A percentile compares a stretch with the other conserved stretches of the same genome.
These are phyloP conservation scores for Trichoderma asperellum DNA, from an alignment of 2,329 filamentous ascomycete genomes.

Conservation along the genomic window DNA sequence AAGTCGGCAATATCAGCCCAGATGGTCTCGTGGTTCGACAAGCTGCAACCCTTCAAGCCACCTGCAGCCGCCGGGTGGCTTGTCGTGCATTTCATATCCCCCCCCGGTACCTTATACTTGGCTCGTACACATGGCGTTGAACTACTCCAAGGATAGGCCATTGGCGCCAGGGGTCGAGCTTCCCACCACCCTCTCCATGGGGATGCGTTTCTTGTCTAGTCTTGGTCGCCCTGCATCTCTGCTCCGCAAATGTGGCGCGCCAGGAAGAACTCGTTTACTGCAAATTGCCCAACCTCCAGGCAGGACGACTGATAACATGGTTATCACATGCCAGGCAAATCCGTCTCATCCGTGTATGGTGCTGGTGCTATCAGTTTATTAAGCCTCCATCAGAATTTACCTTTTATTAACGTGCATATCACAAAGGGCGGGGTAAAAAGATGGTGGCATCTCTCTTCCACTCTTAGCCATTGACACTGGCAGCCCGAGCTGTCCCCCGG, in stretches of 20 bases:
- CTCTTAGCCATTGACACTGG: not conserved
- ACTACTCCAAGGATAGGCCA: conserved; percentile 9
- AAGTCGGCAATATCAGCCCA: conserved; percentile 26
- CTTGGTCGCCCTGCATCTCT: conserved; percentile 25
- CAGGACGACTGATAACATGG: conserved; percentile 13
- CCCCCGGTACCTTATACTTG: conserved; percentile 6
- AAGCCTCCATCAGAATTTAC: conserved; percentile 5
- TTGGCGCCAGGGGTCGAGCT: conserved; percentile 23
- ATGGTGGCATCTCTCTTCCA: not conserved
- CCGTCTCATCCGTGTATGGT: conserved; percentile 12
- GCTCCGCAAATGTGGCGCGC: conserved; percentile 26
- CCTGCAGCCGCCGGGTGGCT: conserved; percentile 21
- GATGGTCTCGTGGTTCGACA: conserved; percentile 26
- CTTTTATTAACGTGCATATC: conserved; percentile 26
- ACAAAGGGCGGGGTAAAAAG: conserved; percentile 28
- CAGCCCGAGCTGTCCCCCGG: conserved; percentile 1
- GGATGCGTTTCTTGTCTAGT: not conserved
- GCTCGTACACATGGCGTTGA: conserved; percentile 11
- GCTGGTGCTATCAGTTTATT: conserved; percentile 19
- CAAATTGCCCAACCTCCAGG: conserved; percentile 23
- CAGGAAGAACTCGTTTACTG: conserved; percentile 14
- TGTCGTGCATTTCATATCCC: conserved; percentile 18
- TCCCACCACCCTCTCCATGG: conserved; percentile 6
- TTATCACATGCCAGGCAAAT: conserved; percentile 25
- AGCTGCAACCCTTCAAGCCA: conserved; percentile 24